Conservation (phyloP, 805 yeast genomes). For the Starmerella vaccinii region DNA sequence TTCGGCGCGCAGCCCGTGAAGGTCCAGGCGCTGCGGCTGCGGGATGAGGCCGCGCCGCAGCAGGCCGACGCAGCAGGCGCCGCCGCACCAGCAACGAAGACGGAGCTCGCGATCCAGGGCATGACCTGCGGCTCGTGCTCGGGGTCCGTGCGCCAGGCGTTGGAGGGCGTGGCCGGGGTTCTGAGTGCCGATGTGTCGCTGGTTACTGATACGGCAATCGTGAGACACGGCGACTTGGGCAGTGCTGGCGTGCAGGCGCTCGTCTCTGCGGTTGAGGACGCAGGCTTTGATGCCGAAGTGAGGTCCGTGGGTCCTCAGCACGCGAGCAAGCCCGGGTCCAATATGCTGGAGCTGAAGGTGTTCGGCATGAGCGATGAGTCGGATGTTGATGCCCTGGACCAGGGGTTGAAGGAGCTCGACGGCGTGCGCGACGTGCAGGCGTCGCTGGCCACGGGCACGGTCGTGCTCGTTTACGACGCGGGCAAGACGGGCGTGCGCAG, state of each 20-base stretch:
- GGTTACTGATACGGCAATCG: constrained; percentile 61
- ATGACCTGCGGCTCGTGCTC: constrained; percentile 92
- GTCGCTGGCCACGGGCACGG: constrained; percentile 46
- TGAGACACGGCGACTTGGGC: constrained; percentile 38
- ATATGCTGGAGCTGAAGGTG: constrained; percentile 31
- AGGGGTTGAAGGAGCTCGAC: constrained; percentile 35
- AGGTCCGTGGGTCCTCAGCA: not conserved
- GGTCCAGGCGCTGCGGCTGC: not conserved
- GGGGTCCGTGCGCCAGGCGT: constrained; percentile 49
- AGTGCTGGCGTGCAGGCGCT: constrained; percentile 32
- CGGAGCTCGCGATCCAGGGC: constrained; percentile 41
- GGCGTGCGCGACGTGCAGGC: constrained; percentile 46
- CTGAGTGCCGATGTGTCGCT: constrained; percentile 52
- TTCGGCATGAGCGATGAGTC: constrained; percentile 55
- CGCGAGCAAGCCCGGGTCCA: constrained; percentile 5
- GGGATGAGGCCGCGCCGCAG: not conserved
- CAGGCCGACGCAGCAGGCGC: not conserved
- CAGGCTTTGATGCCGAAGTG: constrained; percentile 54
- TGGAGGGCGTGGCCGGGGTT: constrained; percentile 45
- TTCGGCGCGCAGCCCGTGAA: constrained; percentile 40
- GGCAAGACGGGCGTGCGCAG: constrained; percentile 46
- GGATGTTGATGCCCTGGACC: constrained; percentile 43
- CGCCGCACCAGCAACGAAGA: too few species aligned
- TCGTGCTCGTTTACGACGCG: constrained; percentile 44
- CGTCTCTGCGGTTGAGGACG: constrained; percentile 53